Percentiles rank a stretch among this genome's conserved stretches.
Conservation (phyloP, 2,329 filamentous ascomycete genomes). For the Aspergillus fructus region DNA sequence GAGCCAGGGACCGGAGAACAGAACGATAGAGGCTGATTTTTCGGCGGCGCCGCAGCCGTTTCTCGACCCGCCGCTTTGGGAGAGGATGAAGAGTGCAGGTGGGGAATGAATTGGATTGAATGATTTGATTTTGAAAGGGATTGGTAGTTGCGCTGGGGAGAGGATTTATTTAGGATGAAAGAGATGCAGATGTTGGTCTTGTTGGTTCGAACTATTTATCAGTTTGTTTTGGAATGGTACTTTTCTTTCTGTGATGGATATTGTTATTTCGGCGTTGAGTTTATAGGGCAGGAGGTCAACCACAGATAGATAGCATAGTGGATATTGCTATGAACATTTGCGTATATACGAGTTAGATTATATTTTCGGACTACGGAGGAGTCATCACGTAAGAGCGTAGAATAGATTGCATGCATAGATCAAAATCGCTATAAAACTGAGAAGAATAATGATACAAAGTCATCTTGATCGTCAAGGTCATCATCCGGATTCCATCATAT, state of each 20-base stretch:
- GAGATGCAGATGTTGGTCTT: not conserved
- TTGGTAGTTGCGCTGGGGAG: not conserved
- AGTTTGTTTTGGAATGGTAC: not conserved
- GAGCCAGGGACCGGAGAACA: not conserved
- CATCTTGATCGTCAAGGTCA: constrained; percentile 4
- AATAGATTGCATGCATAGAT: not conserved
- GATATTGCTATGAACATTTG: no score
- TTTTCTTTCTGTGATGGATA: not conserved
- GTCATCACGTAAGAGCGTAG: not conserved
- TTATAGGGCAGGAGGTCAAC: not conserved
- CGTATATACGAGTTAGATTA: not conserved
- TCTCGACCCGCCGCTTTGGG: constrained; percentile 36
- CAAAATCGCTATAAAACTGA: not conserved
- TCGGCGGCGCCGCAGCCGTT: constrained; percentile 38
- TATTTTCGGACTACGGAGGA: not conserved
- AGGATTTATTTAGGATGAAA: not conserved
- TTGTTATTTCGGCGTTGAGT: not conserved
- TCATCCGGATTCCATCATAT: not conserved
- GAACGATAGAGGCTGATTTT: constrained; percentile 22
- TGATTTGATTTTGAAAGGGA: not conserved
- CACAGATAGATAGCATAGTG: not conserved
- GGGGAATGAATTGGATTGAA: not conserved
- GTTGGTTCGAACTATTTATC: not conserved
- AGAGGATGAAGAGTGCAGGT: constrained; percentile 22
- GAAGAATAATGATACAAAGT: constrained; percentile 11